These are phyloP conservation scores for Sugiyamaella paludigena DNA, from an alignment of 1,139 yeast species.

Conservation along the genomic window DNA sequence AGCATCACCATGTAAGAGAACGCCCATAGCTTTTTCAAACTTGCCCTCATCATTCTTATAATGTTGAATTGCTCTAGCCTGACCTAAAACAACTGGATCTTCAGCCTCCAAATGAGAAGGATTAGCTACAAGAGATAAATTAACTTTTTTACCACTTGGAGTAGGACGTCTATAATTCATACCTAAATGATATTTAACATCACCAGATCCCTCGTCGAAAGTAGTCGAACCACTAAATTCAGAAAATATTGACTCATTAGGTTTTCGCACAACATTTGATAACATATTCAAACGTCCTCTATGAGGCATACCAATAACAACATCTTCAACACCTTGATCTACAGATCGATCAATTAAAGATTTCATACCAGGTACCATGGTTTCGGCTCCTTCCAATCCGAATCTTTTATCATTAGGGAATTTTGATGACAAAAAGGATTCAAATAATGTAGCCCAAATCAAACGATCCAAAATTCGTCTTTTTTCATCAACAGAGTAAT, in stretches of 20 bases:
- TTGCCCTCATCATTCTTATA: conserved; percentile 82
- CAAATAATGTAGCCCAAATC: conserved; percentile 95
- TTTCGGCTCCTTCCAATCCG: conserved; percentile 97
- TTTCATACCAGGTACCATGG: conserved; percentile 95
- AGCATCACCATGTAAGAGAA: conserved; percentile 97
- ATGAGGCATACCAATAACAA: conserved; percentile 99
- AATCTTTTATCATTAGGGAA: conserved; percentile 98
- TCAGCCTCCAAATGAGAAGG: conserved; percentile 99
- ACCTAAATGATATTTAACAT: conserved; percentile 98
- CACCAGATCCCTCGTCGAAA: conserved; percentile 89
- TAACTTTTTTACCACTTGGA: conserved; percentile 94
- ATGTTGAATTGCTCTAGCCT: conserved; percentile 95
- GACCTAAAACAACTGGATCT: conserved; percentile 98
- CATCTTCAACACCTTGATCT: conserved; percentile 89
- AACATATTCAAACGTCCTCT: conserved; percentile 98
- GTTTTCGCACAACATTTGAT: conserved; percentile 97
- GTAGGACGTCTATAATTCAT: conserved; percentile 99
- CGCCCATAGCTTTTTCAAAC: conserved; percentile 84
- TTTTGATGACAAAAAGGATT: conserved; percentile 85
- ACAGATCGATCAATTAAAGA: conserved; percentile 92
- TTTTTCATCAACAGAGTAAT: conserved; percentile 84
- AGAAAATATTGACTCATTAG: conserved; percentile 94
- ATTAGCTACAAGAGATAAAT: conserved; percentile 93
- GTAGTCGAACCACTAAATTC: conserved; percentile 91
- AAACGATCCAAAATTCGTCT: conserved; percentile 94